Percentiles rank a stretch among this genome's conserved stretches.
These are phyloP conservation scores for Picea sitchensis DNA, from an alignment of 75 land plant genomes.

Conservation along the genomic window DNA sequence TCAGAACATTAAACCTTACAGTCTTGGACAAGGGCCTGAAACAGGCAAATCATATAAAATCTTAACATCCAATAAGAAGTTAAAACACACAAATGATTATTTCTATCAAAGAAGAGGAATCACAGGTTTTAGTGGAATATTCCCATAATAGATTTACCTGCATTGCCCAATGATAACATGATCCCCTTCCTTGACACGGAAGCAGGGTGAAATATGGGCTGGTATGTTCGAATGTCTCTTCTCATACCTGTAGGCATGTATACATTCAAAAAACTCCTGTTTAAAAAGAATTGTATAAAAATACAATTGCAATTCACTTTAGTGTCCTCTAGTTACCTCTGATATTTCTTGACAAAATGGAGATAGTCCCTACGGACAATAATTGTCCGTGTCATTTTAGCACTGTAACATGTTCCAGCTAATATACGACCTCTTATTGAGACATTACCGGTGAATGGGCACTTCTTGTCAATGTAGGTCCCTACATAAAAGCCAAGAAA, in stretches of 20 bases:
- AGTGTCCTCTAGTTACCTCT: conserved; percentile 16
- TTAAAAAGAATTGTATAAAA: not conserved
- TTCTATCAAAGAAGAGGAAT: not conserved
- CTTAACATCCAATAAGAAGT: not conserved
- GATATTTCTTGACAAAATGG: conserved; percentile 49
- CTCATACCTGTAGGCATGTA: conserved; percentile 32
- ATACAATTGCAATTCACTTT: not conserved
- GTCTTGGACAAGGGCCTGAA: conserved; percentile 55
- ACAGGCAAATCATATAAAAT: not conserved
- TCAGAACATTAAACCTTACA: conserved; percentile 44
- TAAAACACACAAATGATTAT: no score
- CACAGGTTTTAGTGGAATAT: not conserved
- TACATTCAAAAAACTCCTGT: not conserved
- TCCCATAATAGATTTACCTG: conserved; percentile 22
- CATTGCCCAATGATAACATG: conserved; percentile 58
- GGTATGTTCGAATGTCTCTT: conserved; percentile 51
- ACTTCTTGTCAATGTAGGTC: conserved; percentile 57
- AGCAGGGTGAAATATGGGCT: conserved; percentile 51
- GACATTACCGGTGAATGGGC: conserved; percentile 52
- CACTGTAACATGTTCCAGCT: conserved; percentile 37
- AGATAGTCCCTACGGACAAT: conserved; percentile 47
- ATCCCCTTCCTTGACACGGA: conserved; percentile 58
- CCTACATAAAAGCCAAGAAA: conserved; percentile 21
- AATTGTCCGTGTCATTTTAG: conserved; percentile 47
- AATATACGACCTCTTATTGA: conserved; percentile 52